Conservation (phyloP, 352 stramenopile genomes). For the Peronospora destructor region DNA sequence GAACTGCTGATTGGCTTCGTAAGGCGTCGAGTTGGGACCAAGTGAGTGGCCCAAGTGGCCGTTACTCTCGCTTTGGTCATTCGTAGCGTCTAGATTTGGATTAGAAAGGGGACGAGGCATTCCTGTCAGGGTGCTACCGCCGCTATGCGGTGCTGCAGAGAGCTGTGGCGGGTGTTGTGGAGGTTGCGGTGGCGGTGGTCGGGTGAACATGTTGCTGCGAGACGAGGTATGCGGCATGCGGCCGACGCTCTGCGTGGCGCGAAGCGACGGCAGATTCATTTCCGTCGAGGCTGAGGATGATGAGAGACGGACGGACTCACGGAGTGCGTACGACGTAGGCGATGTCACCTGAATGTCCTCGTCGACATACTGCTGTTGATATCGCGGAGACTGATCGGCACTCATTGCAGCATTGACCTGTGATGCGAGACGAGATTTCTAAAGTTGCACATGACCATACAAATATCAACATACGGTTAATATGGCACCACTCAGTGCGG, state of each 20-base stretch:
- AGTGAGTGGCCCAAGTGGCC: constrained; percentile 62
- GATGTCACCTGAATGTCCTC: constrained; percentile 80
- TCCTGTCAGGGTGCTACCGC: constrained; percentile 7
- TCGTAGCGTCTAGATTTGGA: constrained; percentile 46
- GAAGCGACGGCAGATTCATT: constrained; percentile 27
- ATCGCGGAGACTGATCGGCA: constrained; percentile 27
- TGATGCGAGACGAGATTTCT: constrained; percentile 13
- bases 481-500: constrained; percentile 7
- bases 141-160: constrained; percentile 11
- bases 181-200: constrained; percentile 53
- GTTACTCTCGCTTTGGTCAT: constrained; percentile 28
- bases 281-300: constrained; percentile 49
- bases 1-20: constrained; percentile 24
- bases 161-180: constrained; percentile 44
- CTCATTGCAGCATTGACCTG: constrained; percentile 43
- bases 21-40: constrained; percentile 40
- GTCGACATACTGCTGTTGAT: constrained; percentile 33
- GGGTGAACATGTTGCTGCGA: constrained; percentile 50
- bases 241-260: constrained; percentile 15
- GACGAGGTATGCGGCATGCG: constrained; percentile 31
- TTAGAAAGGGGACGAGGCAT: constrained; percentile 64
- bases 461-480: constrained; percentile 16
- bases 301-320: constrained; percentile 72
- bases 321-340: constrained; percentile 66
- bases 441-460: constrained; percentile 17